Conservation (phyloP, 768 basidiomycete genomes). For the Russula abietina region DNA sequence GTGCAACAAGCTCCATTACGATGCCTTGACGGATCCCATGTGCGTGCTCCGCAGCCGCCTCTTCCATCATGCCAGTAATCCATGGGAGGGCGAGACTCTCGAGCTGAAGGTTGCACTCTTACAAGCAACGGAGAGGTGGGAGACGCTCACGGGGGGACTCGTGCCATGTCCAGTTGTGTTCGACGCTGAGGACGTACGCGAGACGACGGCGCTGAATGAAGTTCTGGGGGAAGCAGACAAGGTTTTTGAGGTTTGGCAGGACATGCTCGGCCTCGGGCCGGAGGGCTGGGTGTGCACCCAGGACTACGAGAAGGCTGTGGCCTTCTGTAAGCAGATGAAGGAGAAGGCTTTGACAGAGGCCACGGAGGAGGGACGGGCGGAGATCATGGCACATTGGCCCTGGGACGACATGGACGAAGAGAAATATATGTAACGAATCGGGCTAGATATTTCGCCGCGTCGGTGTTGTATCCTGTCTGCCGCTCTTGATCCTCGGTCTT, state of each 20-base stretch:
- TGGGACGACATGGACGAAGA: constrained; percentile 47
- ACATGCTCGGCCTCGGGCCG: neutral
- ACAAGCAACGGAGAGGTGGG: constrained; percentile 39
- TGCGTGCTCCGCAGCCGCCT: constrained; percentile 37
- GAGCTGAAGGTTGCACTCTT: constrained; percentile 44
- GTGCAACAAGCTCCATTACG: constrained; percentile 34
- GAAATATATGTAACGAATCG: constrained; percentile 34
- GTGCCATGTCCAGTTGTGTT: constrained; percentile 43
- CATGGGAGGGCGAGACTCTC: constrained; percentile 44
- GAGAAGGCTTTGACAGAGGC: neutral
- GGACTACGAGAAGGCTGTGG: neutral
- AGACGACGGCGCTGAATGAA: constrained; percentile 37
- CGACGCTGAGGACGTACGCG: constrained; percentile 40
- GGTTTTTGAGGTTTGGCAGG: neutral
- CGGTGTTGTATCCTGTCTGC: too few relatives aligned
- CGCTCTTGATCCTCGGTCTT: too few relatives aligned
- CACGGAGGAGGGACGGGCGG: constrained; percentile 33
- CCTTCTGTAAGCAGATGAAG: neutral
- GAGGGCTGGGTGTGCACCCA: neutral
- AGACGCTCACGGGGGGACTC: constrained; percentile 35
- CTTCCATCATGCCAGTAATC: constrained; percentile 39
- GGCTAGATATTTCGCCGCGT: too few relatives aligned
- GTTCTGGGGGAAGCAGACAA: neutral
- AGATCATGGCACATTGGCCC: constrained; percentile 43
- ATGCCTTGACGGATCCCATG: neutral